phyloP scores from a whole-genome alignment of 805 yeast species.

The Sugiyamaella chiloensis region DNA sequence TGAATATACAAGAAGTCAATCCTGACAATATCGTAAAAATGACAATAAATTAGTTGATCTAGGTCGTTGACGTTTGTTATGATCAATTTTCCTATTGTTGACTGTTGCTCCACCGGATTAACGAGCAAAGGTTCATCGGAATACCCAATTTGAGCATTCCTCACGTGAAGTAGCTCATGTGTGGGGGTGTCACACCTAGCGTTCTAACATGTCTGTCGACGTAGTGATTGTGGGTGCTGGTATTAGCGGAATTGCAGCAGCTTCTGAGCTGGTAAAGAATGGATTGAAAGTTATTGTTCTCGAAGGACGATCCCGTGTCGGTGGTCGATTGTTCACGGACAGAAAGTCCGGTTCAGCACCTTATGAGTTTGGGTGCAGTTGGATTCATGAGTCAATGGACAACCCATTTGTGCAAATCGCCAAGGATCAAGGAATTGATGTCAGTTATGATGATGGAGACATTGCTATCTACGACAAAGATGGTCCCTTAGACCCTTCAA shows the following conservation, averaged over 20 bases:
- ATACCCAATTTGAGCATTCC: too few relatives aligned
- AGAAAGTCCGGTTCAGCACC: conserved; percentile 32
- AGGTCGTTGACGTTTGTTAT: too few relatives aligned
- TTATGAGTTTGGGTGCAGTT: conserved; percentile 74
- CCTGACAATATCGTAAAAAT: too few relatives aligned
- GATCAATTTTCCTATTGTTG: too few relatives aligned
- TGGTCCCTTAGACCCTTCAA: conserved; percentile 35
- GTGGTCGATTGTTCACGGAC: conserved; percentile 61
- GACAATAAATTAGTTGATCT: too few relatives aligned
- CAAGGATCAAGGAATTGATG: conserved; percentile 28
- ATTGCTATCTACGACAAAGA: conserved; percentile 31
- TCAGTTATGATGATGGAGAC: conserved; percentile 62
- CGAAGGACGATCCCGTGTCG: conserved; percentile 65
- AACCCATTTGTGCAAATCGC: conserved; percentile 61
- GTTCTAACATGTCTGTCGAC: conserved; percentile 9
- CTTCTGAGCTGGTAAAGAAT: conserved; percentile 44
- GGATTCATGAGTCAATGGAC: conserved; percentile 82
- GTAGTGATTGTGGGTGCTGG: conserved; percentile 73
- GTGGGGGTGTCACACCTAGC: too few relatives aligned
- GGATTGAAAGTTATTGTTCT: conserved; percentile 51
- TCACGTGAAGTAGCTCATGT: too few relatives aligned
- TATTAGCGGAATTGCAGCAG: conserved; percentile 71
- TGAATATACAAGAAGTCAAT: too few relatives aligned
- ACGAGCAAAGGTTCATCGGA: too few relatives aligned
- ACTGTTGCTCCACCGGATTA: too few relatives aligned